Percentiles rank a stretch among this genome's conserved stretches.
Conservation (phyloP, 768 basidiomycete species). For the Psilocybe tampanensis region DNA sequence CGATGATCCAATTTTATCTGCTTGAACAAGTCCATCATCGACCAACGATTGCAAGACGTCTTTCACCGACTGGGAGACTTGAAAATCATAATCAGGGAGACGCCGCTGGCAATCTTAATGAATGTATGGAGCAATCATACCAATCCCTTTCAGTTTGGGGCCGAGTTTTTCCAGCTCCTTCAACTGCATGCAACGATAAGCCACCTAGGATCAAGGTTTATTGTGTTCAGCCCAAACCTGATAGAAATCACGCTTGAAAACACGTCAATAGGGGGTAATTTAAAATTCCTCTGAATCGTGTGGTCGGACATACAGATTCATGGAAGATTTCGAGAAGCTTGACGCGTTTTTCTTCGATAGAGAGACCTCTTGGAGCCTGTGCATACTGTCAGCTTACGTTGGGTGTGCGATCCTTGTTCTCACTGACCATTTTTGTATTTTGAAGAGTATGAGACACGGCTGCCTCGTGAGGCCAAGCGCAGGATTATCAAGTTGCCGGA, state of each 20-base stretch:
- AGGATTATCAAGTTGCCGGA: no score
- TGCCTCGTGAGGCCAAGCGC: no score
- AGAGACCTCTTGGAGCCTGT: constrained; percentile 82
- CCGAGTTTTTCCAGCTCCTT: constrained; percentile 93
- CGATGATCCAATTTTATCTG: constrained; percentile 92
- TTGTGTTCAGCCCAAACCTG: constrained; percentile 15
- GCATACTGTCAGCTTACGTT: background rate
- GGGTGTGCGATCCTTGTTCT: background rate
- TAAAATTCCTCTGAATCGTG: no score
- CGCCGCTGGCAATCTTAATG: background rate
- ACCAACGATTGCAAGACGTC: constrained; percentile 88
- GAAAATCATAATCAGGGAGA: background rate
- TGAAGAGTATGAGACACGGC: no score
- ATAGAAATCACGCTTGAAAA: constrained; percentile 27
- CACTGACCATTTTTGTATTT: background rate
- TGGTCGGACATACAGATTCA: constrained; percentile 61
- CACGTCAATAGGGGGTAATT: background rate
- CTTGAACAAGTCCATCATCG: constrained; percentile 83
- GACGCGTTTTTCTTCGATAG: constrained; percentile 86
- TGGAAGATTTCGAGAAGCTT: constrained; percentile 93
- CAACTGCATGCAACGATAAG: constrained; percentile 44
- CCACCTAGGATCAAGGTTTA: background rate
- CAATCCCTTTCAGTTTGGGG: constrained; percentile 89
- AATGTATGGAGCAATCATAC: constrained; percentile 36
- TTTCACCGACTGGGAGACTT: constrained; percentile 90